Conservation (phyloP, 2,329 filamentous ascomycete genomes). For the Fusarium liriodendri region DNA sequence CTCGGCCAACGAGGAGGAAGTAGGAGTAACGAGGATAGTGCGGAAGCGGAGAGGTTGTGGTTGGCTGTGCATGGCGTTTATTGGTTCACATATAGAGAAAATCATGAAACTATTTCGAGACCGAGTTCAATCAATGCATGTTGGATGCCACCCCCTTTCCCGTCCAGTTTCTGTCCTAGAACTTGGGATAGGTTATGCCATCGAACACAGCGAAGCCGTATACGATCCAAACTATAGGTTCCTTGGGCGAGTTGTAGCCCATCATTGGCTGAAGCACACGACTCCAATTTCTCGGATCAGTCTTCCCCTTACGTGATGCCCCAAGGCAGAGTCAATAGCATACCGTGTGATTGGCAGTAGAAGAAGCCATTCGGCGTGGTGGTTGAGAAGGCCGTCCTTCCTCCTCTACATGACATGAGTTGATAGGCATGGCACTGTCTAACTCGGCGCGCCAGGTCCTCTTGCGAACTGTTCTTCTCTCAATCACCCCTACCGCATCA, state of each 20-base stretch:
- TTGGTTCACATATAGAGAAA: conserved; percentile 29
- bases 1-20: conserved; percentile 76
- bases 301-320: too few relatives aligned
- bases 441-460: not conserved
- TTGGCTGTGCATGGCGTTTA: conserved; percentile 23
- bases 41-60: not conserved
- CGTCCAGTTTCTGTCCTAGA: not conserved
- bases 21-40: conserved; percentile 13
- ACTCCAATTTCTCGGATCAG: too few relatives aligned
- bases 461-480: not conserved
- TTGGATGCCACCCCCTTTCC: not conserved
- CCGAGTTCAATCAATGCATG: not conserved
- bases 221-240: not conserved
- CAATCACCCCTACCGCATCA: too few relatives aligned
- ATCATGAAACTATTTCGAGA: conserved; percentile 1
- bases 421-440: not conserved
- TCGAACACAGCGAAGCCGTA: not conserved
- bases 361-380: not conserved
- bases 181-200: not conserved
- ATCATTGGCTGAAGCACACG: too few relatives aligned
- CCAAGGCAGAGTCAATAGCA: too few relatives aligned
- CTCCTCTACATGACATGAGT: not conserved
- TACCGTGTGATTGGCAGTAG: too few relatives aligned
- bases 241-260: too few relatives aligned
- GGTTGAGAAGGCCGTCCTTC: not conserved